These are phyloP conservation scores for Cadophora gregata DNA, from an alignment of 2,329 filamentous ascomycete species.

Conservation along the genomic window DNA sequence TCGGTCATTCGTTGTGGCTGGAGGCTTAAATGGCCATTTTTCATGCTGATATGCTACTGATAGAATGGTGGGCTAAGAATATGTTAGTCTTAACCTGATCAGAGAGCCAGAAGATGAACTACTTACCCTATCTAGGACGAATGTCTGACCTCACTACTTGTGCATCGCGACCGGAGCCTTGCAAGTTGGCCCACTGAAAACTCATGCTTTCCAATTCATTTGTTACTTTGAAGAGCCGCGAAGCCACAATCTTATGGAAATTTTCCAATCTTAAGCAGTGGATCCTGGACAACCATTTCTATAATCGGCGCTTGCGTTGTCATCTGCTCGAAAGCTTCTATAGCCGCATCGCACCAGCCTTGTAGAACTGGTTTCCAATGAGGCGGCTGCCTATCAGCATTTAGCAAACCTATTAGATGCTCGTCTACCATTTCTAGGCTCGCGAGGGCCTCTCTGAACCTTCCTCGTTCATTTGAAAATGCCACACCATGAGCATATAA, in stretches of 20 bases:
- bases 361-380: not conserved
- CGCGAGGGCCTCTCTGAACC: not conserved
- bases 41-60: not conserved
- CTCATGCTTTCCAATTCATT: not conserved
- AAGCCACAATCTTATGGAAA: not conserved
- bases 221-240: not conserved
- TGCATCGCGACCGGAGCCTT: not conserved
- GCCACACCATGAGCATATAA: not conserved
- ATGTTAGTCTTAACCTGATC: no score
- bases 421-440: not conserved
- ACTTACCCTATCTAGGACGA: no score
- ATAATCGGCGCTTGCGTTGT: not conserved
- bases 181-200: not conserved
- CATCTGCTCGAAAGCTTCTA: not conserved
- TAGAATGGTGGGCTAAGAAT: no score
- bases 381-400: not conserved
- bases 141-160: not conserved
- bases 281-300: not conserved
- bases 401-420: not conserved
- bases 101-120: no score
- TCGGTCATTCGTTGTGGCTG: no score
- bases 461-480: not conserved
- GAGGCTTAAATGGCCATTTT: no score
- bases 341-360: not conserved
- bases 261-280: not conserved